Evolutionary conservation across 1,284 basidiomycete genomes (phyloP), one percentile per base, ranked within the genome.

Genomic region (Trichosporon inkin): DNA sequence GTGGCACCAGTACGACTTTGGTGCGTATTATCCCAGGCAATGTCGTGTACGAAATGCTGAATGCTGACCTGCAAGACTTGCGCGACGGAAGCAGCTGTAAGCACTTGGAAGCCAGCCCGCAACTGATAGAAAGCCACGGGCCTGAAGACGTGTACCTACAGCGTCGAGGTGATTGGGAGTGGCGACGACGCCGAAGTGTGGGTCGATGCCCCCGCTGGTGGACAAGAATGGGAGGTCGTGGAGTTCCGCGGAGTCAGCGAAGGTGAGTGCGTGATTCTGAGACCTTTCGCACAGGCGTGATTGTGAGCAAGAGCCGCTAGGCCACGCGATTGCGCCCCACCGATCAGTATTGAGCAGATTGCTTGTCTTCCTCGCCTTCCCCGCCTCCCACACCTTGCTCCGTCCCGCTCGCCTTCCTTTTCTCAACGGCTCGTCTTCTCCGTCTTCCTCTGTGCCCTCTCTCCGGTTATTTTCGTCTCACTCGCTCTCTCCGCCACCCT

Each of bases 161-260:
- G 79, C 4, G 86, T 92, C 0, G 78, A 85, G 36, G 79, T 89
- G 0, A 78, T 79, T 36, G 64, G 64, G 2, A 79, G 81, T 62
- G 67, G 73, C 7, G 67, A 72, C 8, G 79, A 80, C 55, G 81
- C 79, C 0, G 73, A 81, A 35, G 84, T 90, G 0, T 88, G 84
- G 80, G 81, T 90, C 28, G 84, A 88, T 68, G 79, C 83, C 0
- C 88, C 88, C 24, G 83, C 58, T 24, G 59, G 61, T 6, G 39
- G 58, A 13, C 56, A 62, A 6, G 62, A 65, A 22, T 92, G 89
- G 88, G 80, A 86, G 34, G 73, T 92, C 3, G 84, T 92, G 16
- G 88, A 90, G 68, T 77, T 89, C 32, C 78, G 88, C 37, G 86
- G 89, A 0, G 89, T 94, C 11, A 90, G 89, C 49, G 90, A 93